A percentile compares a stretch with the other conserved stretches of the same genome.
Conservation (phyloP, 345 rosid genomes). For the Theobroma cacao region DNA sequence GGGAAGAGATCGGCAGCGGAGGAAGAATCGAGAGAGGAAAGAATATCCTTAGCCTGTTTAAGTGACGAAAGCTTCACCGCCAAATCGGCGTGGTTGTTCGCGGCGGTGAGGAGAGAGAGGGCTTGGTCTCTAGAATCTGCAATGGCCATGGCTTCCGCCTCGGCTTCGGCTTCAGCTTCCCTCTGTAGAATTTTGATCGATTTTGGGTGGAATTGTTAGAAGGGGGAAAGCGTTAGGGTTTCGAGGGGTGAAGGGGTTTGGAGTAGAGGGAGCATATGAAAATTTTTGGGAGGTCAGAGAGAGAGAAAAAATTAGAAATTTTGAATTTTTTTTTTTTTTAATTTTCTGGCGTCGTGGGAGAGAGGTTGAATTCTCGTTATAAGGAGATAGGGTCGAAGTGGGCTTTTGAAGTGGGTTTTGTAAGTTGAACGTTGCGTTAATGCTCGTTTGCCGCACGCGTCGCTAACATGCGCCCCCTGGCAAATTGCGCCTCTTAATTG, state of each 20-base stretch:
- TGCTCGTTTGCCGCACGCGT: neutral
- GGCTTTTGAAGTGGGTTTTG: neutral
- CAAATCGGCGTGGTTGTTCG: slow-evolving; percentile 76
- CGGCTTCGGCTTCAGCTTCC: too few relatives aligned
- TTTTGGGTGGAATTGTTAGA: neutral
- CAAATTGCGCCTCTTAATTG: neutral
- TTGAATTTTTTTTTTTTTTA: neutral
- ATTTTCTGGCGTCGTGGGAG: neutral
- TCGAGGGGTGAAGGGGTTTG: neutral
- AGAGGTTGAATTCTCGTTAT: neutral
- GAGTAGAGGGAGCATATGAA: neutral
- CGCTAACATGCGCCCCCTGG: neutral
- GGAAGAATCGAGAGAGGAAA: slow-evolving; percentile 62
- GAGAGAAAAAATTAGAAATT: neutral
- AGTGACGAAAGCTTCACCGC: slow-evolving; percentile 88
- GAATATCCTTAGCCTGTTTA: slow-evolving; percentile 69
- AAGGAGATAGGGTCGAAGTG: neutral
- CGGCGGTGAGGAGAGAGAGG: slow-evolving; percentile 75
- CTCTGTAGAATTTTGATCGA: neutral
- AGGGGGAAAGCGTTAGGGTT: neutral
- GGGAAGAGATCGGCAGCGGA: slow-evolving; percentile 77
- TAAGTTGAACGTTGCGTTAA: too few relatives aligned
- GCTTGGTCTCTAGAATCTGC: slow-evolving; percentile 61
- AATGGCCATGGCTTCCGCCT: slow-evolving; percentile 24
- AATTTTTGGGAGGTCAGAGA: neutral